phyloP scores from a whole-genome alignment of 2,329 filamentous ascomycete genomes.

The Tetracladium maxilliforme region DNA sequence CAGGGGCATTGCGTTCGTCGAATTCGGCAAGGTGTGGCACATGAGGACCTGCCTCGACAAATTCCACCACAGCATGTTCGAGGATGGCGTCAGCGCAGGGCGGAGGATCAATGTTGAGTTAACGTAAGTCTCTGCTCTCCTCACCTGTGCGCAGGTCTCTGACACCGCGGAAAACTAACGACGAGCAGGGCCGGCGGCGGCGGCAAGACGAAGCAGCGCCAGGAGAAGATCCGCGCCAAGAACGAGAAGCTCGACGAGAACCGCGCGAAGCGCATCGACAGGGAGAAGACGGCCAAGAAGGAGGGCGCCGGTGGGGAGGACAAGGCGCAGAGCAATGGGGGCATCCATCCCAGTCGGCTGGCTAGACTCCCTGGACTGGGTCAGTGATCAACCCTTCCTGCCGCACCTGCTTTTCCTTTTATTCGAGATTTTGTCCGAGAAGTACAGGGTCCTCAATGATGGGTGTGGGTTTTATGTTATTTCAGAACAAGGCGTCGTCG shows the following conservation, averaged over 20 bases:
- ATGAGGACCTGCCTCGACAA: conserved; percentile 89
- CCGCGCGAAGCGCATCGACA: conserved; percentile 22
- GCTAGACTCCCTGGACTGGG: neutral
- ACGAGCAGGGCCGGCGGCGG: conserved; percentile 65
- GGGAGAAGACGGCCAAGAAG: conserved; percentile 11
- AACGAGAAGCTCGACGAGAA: conserved; percentile 71
- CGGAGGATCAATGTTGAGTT: conserved; percentile 87
- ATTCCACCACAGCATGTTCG: conserved; percentile 75
- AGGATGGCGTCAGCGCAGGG: conserved; percentile 33
- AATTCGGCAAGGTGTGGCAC: conserved; percentile 73
- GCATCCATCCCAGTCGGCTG: conserved; percentile 1
- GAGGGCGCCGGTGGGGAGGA: conserved; percentile 7
- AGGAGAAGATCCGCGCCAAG: conserved; percentile 69
- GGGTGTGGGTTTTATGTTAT: no score
- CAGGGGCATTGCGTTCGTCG: conserved; percentile 74
- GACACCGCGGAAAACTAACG: no score
- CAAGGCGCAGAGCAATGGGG: neutral
- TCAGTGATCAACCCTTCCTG: no score
- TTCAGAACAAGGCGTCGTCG: no score
- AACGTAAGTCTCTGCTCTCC: conserved; percentile 46
- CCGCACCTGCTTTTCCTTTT: conserved; percentile 2
- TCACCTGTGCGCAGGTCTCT: conserved; percentile 1
- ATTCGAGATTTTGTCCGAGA: no score
- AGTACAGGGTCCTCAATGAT: no score
- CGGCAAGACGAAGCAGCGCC: conserved; percentile 57